Base-by-base conservation (phyloP, 225 moss, liverwort and hornwort genomes). In the Rhytidiadelphus loreus region DNA sequence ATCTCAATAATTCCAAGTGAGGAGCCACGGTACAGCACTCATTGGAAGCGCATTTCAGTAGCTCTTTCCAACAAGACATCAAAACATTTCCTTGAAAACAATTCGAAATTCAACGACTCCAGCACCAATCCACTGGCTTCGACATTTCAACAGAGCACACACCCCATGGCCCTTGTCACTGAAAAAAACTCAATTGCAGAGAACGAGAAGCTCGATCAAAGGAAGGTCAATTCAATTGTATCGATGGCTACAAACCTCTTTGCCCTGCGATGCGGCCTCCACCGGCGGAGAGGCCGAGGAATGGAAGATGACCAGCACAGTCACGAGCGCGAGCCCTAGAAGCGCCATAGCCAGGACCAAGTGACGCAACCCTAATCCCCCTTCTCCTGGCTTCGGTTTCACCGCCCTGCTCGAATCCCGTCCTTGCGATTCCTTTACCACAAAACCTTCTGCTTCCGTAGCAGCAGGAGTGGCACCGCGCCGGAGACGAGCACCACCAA, bases 261-360 rank as follows among this genome's bases (percentile, higher is more conserved):
- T 94, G 43, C 94, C 92, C 85, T 85, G 80, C 8, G 89, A 68
- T 37, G 92, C 86, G 83, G 94, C 93, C 61, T 89, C 92, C 20
- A 93, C 93, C 46, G 88, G 83, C 43, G 91, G 89, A 30, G 92
- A 89, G 46, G 85, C 80, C 48, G 91, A 71, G 46, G 83, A 91
- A 68, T 94, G 84, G 73, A 94, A 90, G 83, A 94, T 73, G 56
- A 69, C 65, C 80, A 94, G 87, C 70, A 92, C 44, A 35, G 87
- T 77, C 77, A 90, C 83, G 65, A 93, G 88, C 14, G 89, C 89
- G 26, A 93, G 71, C 50, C 86, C 86, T 12, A 93, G 64, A 52
- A 93, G 80, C 90, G 92, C 94, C 94, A 94, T 94, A 80, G 87
- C 93, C 89, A 94, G 44, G 83, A 58, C 72, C 71, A 93, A 63